phyloP scores from a whole-genome alignment of 257 asterid genomes.

The Solanum pinnatisectum region DNA sequence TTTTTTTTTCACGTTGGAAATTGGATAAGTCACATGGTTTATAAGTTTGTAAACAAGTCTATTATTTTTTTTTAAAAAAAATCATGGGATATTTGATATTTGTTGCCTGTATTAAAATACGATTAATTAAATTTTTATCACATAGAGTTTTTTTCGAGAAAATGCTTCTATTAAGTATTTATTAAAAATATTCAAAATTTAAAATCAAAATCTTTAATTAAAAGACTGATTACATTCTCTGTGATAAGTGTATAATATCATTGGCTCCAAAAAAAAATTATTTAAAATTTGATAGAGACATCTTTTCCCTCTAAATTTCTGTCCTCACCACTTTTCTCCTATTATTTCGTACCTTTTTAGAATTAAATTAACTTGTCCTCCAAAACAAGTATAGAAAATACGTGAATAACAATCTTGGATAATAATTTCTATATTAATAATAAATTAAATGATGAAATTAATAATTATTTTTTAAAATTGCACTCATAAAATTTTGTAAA shows the following conservation, averaged over 20 bases:
- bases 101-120: background rate
- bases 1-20: background rate
- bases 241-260: background rate
- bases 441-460: background rate
- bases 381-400: background rate
- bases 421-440: background rate
- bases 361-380: background rate
- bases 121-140: too few relatives aligned
- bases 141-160: too few relatives aligned
- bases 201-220: too few relatives aligned
- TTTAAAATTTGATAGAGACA: background rate
- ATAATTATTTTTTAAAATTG: fast-evolving
- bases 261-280: background rate
- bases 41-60: background rate
- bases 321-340: background rate
- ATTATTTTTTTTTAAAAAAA: too few relatives aligned
- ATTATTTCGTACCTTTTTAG: background rate
- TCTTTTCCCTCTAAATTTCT: background rate
- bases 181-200: too few relatives aligned
- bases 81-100: background rate
- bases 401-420: background rate
- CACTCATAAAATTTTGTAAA: background rate
- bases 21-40: background rate
- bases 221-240: too few relatives aligned
- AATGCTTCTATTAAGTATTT: too few relatives aligned